phyloP scores from a whole-genome alignment of 78 protist genomes.

The Dictyostelium citrinum region DNA sequence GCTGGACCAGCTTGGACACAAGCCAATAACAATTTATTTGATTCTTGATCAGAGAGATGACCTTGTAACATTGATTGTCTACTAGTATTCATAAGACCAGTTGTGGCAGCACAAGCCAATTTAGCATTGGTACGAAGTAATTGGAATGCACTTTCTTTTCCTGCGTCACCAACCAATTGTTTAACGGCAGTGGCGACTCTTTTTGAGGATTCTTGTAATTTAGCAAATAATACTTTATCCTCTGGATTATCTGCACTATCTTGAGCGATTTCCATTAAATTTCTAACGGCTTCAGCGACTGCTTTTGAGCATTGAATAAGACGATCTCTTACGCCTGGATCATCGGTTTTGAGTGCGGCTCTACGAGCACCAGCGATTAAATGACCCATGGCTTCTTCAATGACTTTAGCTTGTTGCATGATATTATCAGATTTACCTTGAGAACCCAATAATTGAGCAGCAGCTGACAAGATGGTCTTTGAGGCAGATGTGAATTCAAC shows the following conservation, averaged over 20 bases:
- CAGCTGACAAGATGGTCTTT: constrained; percentile 32
- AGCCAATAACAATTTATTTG: neutral
- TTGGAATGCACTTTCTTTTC: constrained; percentile 70
- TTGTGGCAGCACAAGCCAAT: constrained; percentile 74
- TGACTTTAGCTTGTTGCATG: neutral
- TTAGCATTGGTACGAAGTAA: constrained; percentile 76
- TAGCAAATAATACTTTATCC: constrained; percentile 42
- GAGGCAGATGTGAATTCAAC: constrained; percentile 74
- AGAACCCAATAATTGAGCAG: constrained; percentile 61
- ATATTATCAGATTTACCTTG: constrained; percentile 63
- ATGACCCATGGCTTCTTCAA: constrained; percentile 69
- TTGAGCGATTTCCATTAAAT: constrained; percentile 52
- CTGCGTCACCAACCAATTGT: constrained; percentile 82
- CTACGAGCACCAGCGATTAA: constrained; percentile 81
- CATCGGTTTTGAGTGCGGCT: constrained; percentile 60
- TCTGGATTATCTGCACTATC: constrained; percentile 69
- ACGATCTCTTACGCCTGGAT: constrained; percentile 56
- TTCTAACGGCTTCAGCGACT: constrained; percentile 70
- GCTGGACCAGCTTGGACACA: constrained; percentile 17
- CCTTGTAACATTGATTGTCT: constrained; percentile 10
- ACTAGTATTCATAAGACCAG: constrained; percentile 53
- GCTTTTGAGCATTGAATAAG: constrained; percentile 69
- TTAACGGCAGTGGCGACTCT: constrained; percentile 74
- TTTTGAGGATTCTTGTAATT: constrained; percentile 67
- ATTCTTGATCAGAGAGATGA: constrained; percentile 35